A percentile compares a stretch with the other conserved stretches of the same genome.
Evolutionary conservation across 352 stramenopile genomes (phyloP).

Genomic region (Blastocystis sp.): DNA sequence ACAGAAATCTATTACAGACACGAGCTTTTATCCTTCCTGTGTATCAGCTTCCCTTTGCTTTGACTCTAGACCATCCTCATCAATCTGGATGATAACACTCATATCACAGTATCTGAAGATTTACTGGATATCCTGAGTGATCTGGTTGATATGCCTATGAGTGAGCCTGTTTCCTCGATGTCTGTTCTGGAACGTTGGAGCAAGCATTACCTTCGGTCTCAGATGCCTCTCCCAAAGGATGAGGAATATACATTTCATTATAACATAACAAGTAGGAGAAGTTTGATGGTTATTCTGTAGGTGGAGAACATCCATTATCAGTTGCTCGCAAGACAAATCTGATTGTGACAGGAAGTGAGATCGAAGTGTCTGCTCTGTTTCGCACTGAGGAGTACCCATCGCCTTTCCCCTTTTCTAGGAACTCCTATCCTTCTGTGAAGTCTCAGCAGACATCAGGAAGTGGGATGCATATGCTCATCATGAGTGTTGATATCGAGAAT

Average conservation of each 20-base stretch:
- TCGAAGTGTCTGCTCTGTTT: neutral
- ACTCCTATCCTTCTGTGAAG: neutral
- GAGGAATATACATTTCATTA: neutral
- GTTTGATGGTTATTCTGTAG: neutral
- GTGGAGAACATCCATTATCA: neutral
- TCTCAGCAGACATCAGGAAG: neutral
- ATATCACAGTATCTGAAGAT: constrained; percentile 6
- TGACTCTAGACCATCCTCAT: constrained; percentile 25
- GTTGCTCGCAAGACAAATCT: constrained; percentile 8
- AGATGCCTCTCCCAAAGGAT: neutral
- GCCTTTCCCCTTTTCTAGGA: neutral
- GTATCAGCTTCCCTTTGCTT: neutral
- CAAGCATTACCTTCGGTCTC: constrained; percentile 16
- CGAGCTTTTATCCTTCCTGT: neutral
- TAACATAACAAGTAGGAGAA: neutral
- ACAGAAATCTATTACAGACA: neutral
- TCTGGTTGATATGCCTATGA: neutral
- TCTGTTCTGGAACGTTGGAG: neutral
- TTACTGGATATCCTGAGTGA: constrained; percentile 1
- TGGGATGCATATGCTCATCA: neutral
- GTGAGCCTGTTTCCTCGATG: neutral
- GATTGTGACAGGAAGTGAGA: neutral
- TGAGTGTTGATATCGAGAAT: neutral
- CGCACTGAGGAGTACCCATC: neutral
- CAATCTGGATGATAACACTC: constrained; percentile 9